These are phyloP conservation scores for Xylaria palmicola DNA, from an alignment of 495 filamentous ascomycete genomes.

Conservation along the genomic window DNA sequence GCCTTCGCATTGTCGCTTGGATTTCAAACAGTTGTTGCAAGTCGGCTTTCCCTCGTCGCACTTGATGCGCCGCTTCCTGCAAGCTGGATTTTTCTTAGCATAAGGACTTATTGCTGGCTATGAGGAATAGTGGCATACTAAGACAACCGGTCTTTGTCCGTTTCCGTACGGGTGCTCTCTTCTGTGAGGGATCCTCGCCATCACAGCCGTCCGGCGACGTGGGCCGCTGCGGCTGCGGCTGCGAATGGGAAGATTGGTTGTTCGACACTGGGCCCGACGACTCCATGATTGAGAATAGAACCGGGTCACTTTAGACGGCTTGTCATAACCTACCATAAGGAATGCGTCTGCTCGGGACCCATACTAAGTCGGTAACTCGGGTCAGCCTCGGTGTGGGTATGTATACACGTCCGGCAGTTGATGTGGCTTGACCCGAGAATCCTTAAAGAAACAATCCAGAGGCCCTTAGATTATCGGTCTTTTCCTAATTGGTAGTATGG, in stretches of 20 bases:
- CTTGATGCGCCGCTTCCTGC: slow-evolving; percentile 92
- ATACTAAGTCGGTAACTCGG: not conserved
- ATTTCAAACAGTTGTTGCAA: slow-evolving; percentile 90
- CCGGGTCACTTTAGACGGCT: not conserved
- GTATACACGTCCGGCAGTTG: slow-evolving; percentile 4
- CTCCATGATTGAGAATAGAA: slow-evolving; percentile 23
- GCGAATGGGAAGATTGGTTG: slow-evolving; percentile 20
- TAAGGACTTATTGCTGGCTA: slow-evolving; percentile 1
- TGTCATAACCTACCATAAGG: slow-evolving; percentile 5
- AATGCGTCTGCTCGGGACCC: not conserved
- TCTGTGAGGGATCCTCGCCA: slow-evolving; percentile 31
- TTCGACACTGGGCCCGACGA: slow-evolving; percentile 17
- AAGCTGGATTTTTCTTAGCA: slow-evolving; percentile 57
- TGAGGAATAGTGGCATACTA: slow-evolving; percentile 58
- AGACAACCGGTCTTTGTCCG: slow-evolving; percentile 96
- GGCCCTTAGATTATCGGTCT: not conserved
- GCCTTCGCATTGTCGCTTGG: slow-evolving; percentile 89
- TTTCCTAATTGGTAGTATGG: slow-evolving; percentile 3
- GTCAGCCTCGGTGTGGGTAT: slow-evolving; percentile 1
- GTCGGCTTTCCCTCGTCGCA: slow-evolving; percentile 93
- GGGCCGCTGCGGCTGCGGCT: slow-evolving; percentile 20
- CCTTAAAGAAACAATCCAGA: not conserved
- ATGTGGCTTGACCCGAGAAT: slow-evolving; percentile 5
- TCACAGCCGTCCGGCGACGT: slow-evolving; percentile 25
- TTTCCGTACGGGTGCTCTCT: slow-evolving; percentile 55